Base-by-base conservation (phyloP, 108 stramenopile species). In the Pseudonitzschia multistriata region DNA sequence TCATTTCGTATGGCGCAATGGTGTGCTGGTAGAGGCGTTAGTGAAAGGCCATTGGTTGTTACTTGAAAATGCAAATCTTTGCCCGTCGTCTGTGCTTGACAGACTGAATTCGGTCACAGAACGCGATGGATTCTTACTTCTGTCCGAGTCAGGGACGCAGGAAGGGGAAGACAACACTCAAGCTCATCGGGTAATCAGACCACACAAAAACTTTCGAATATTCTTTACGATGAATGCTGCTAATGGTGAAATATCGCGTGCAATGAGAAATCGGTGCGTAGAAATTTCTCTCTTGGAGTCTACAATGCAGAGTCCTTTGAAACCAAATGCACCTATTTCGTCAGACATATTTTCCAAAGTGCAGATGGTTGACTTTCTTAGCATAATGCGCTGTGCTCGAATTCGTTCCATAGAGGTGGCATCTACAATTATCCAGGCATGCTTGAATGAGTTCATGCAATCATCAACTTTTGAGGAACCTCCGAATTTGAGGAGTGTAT, bases 251-350 rank as follows among this genome's bases (percentile, higher is more conserved):
- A 85, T 99, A 0, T 97, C 96, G 0, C 89, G 98, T 29, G 98
- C 99, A 19, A 99, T 99, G 99, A 79, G 99, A 50, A 99, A 99
- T 79, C 87, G 99, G 42, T 99, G 99, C 70, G 83, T 98, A 7
- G 98, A 99, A 83, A 69, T 99, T 6, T 83, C 73, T 37, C 64
- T 95, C 22, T 13, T 67, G 40, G 56, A 68, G 3, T 35, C 66
- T 3, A 30, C 57, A 15, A 10, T 59, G 31, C 57, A 59, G 19
- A 35, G 13, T 59, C 29, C 22, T 28, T 25, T 55, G 19, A 21
- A 55, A 28, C 54, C 54, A 55, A 27, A 30, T 55, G 8, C 29
- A 55, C 17, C 42, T 8, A 5, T 7, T 8, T 6, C 49, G 7
- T 49, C 49, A 11, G 22, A n/a, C 10, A 25, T 24, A 24, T 59